phyloP scores from a whole-genome alignment of 73 alveolate species.

The Diophrys appendiculata region DNA sequence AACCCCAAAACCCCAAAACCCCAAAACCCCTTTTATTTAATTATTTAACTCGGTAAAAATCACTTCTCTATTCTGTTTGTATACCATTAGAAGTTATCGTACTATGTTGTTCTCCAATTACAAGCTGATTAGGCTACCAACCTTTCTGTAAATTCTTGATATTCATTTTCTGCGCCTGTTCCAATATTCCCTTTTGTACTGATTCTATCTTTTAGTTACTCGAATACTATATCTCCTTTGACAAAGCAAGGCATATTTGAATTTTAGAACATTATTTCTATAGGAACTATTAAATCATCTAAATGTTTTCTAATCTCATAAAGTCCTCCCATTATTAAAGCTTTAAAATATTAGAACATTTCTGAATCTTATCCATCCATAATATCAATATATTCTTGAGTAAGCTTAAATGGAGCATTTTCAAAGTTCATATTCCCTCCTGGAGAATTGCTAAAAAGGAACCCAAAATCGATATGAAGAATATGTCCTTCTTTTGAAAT shows the following conservation, averaged over 20 bases:
- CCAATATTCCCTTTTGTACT: constrained; percentile 64
- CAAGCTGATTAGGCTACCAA: constrained; percentile 63
- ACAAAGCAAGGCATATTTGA: constrained; percentile 87
- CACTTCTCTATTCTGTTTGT: constrained; percentile 76
- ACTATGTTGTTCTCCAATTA: constrained; percentile 89
- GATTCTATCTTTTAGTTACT: constrained; percentile 54
- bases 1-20: constrained; percentile 34
- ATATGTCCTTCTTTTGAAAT: constrained; percentile 95
- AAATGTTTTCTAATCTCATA: constrained; percentile 89
- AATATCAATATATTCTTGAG: constrained; percentile 84
- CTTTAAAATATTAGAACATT: constrained; percentile 82
- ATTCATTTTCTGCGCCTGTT: constrained; percentile 53
- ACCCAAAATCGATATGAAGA: constrained; percentile 99
- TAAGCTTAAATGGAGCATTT: constrained; percentile 98
- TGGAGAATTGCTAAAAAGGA: constrained; percentile 83
- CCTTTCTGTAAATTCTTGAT: constrained; percentile 72
- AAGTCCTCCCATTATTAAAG: constrained; percentile 84
- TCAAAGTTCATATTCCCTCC: constrained; percentile 97
- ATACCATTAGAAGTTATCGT: constrained; percentile 83
- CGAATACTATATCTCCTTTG: constrained; percentile 54
- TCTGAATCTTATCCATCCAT: constrained; percentile 93
- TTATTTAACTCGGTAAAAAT: too few relatives aligned
- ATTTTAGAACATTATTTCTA: constrained; percentile 80
- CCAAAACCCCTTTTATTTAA: constrained; percentile 21
- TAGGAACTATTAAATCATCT: constrained; percentile 75